A percentile compares a stretch with the other conserved stretches of the same genome.
phyloP scores from a whole-genome alignment of 495 filamentous ascomycete genomes.

The Daldinia grandis region DNA sequence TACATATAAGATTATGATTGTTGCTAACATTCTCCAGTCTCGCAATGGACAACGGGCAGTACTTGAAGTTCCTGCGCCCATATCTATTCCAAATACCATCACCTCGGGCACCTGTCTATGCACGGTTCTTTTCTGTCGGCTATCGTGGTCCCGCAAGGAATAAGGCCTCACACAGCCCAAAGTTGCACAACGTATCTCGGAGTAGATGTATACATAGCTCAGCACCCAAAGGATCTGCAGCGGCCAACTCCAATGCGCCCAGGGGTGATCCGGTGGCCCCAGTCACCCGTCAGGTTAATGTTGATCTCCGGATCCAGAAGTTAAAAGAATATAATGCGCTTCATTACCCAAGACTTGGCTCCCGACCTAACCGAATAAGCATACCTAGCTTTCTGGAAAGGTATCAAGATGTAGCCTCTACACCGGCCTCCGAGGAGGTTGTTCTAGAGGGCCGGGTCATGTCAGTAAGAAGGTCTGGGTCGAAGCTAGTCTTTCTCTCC shows the following conservation, averaged over 20 bases:
- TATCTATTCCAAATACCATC: conserved; percentile 54
- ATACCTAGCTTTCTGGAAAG: conserved; percentile 53
- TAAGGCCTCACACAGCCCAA: neutral
- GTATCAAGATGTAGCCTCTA: conserved; percentile 38
- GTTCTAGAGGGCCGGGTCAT: conserved; percentile 58
- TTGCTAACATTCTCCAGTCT: conserved; percentile 27
- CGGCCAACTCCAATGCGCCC: neutral
- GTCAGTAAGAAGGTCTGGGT: conserved; percentile 55
- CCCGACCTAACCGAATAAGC: conserved; percentile 42
- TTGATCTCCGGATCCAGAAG: conserved; percentile 39
- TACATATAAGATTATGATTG: neutral
- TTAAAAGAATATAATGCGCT: conserved; percentile 47
- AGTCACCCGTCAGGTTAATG: conserved; percentile 14
- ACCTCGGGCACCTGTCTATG: conserved; percentile 30
- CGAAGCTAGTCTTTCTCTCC: conserved; percentile 85
- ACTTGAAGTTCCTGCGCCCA: conserved; percentile 63
- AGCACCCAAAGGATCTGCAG: conserved; percentile 2
- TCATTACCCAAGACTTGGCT: conserved; percentile 51
- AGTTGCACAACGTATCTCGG: neutral
- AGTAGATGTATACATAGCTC: conserved; percentile 15
- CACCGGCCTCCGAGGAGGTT: conserved; percentile 51
- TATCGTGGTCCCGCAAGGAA: conserved; percentile 4
- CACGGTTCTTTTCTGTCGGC: conserved; percentile 36
- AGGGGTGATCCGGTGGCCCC: conserved; percentile 8
- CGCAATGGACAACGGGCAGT: conserved; percentile 50